Base-by-base conservation (phyloP, 2,329 filamentous ascomycete species). In the Chrysosphaeria jannelii region DNA sequence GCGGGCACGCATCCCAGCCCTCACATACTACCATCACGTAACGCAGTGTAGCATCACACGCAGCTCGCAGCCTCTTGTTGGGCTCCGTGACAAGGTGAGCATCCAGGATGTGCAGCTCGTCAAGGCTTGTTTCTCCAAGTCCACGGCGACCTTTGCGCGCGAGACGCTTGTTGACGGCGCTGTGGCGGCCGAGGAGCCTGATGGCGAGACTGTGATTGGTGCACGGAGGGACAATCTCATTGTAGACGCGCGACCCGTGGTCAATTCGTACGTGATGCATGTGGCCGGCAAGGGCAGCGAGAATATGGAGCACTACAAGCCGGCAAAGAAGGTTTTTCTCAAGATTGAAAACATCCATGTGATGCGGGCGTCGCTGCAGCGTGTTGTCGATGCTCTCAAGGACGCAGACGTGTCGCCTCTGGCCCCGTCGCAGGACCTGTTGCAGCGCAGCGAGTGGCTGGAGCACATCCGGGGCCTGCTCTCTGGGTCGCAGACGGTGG, bases 341-440 rank as follows among this genome's bases (percentile, higher is more conserved):
- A 85, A 75, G 30, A 97, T 97, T 36, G 81, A 88, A 41, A 97
- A 97, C 40, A 93, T 97, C 29, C 85, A 97, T 38, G 78, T 91
- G 30, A 97, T 97, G 85, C 61, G 85, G 27, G 70, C 71, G 30
- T 93, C 81, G 2, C 51, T 97, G 16, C 67, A 70, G 34, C 81
- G 69, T 33, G 71, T 97, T 11, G 54, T 91, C 25, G 79, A 89
- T 31, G 70, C 76, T 3, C 50, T 97, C 36, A 91, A 89, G 39
- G 81, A 93, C 34, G 75, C 78, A 3, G 85, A 97, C 40, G 57
- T 91, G 14, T 72, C 75, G 1, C 62, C 71, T 2, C 46, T 91
- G 15, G 64, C 74, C 1, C 79, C 79, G 1, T 89, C 71, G 39
- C 60, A 64, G 35, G 76, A 91, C 17, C 48, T 71, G 4, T 55